Evolutionary conservation across 2,329 filamentous ascomycete species (phyloP).

Genomic region (Daldinia sp.): DNA sequence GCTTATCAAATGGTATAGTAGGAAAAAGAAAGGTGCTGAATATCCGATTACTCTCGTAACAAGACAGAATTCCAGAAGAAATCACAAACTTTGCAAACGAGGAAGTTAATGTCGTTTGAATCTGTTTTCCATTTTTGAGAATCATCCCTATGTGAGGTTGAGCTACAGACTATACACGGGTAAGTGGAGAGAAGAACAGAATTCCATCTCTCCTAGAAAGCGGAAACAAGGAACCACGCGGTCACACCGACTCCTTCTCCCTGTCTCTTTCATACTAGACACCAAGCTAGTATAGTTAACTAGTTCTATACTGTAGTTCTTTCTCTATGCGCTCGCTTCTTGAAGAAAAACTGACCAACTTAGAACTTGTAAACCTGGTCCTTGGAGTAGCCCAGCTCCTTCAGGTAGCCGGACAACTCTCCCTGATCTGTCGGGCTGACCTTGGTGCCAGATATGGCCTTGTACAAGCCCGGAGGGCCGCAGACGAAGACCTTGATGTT

Average conservation of each 20-base stretch:
- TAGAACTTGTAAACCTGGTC: constrained; percentile 98
- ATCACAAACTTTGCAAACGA: constrained; percentile 16
- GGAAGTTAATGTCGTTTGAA: constrained; percentile 4
- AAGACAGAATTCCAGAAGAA: background rate
- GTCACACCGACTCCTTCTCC: background rate
- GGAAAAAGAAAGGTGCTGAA: constrained; percentile 15
- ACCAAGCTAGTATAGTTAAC: constrained; percentile 8
- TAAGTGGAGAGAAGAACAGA: background rate
- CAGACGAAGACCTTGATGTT: constrained; percentile 98
- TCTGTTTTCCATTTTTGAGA: constrained; percentile 7
- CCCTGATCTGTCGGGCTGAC: constrained; percentile 94
- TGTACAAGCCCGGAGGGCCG: constrained; percentile 92
- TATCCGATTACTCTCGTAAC: background rate
- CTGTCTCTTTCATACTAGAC: constrained; percentile 4
- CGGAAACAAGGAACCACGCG: constrained; percentile 2
- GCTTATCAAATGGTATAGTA: constrained; percentile 16
- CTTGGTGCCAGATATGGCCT: constrained; percentile 90
- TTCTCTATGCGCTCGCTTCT: constrained; percentile 1
- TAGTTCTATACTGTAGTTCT: constrained; percentile 13
- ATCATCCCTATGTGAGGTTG: constrained; percentile 7
- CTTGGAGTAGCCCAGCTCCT: constrained; percentile 85
- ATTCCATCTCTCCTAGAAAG: constrained; percentile 26
- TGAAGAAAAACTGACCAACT: background rate
- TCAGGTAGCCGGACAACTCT: constrained; percentile 83
- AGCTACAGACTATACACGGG: constrained; percentile 29